Percentiles rank a stretch among this genome's conserved stretches.
These are phyloP conservation scores for Globisporangium abappressorium DNA, from an alignment of 352 stramenopile species.

Conservation along the genomic window DNA sequence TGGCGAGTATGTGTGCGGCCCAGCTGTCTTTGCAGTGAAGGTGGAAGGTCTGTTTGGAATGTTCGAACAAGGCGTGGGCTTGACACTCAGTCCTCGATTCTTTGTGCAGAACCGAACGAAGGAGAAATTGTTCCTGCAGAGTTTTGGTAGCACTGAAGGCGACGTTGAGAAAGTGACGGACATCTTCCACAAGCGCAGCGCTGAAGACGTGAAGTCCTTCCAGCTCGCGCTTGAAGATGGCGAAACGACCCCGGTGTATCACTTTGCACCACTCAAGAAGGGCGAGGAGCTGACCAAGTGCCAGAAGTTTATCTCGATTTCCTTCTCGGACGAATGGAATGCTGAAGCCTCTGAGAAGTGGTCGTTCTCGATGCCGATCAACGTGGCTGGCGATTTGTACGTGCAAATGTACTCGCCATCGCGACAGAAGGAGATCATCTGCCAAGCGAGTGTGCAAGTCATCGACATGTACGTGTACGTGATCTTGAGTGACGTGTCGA, in stretches of 20 bases:
- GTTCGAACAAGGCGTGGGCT: conserved; percentile 70
- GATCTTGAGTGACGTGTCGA: conserved; percentile 79
- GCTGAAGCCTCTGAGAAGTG: conserved; percentile 52
- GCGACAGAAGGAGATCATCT: conserved; percentile 75
- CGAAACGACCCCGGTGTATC: conserved; percentile 70
- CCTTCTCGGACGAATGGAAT: conserved; percentile 65
- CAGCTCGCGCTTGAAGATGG: conserved; percentile 49
- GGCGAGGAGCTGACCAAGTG: conserved; percentile 47
- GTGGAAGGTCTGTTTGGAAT: conserved; percentile 80
- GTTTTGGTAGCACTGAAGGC: conserved; percentile 61
- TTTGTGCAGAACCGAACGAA: conserved; percentile 83
- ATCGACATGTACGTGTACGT: conserved; percentile 90
- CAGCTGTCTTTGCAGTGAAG: conserved; percentile 77
- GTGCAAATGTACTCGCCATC: conserved; percentile 77
- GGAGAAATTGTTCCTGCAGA: conserved; percentile 74
- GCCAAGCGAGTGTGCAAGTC: conserved; percentile 80
- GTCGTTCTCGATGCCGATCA: conserved; percentile 82
- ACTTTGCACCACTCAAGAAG: conserved; percentile 80
- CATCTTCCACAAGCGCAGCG: conserved; percentile 67
- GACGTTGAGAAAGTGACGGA: conserved; percentile 65
- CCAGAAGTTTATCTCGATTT: conserved; percentile 81
- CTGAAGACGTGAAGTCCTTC: conserved; percentile 53
- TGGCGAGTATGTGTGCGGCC: conserved; percentile 67
- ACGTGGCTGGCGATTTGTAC: conserved; percentile 72
- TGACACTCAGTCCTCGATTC: conserved; percentile 78